These are phyloP conservation scores for Calonectria pseudoturangicola DNA, from an alignment of 2,329 filamentous ascomycete genomes.

Conservation along the genomic window DNA sequence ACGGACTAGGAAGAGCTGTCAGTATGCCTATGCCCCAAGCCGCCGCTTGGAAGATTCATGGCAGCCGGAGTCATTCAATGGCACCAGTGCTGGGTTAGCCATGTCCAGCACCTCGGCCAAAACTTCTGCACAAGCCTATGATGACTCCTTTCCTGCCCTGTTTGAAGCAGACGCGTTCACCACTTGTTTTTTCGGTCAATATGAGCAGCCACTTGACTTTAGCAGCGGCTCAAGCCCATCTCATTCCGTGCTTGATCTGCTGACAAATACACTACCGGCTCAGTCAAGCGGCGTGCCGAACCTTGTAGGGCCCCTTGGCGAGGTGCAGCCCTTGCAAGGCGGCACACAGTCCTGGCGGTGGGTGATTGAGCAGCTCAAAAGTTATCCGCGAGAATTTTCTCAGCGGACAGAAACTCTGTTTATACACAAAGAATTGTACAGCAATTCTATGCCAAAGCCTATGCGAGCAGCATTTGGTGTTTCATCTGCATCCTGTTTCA, in stretches of 20 bases:
- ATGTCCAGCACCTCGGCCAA: neutral
- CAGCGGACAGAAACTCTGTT: neutral
- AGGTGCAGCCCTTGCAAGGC: neutral
- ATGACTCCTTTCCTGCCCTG: too few species aligned
- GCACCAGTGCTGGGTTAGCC: neutral
- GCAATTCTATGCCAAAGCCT: neutral
- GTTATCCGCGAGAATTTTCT: neutral
- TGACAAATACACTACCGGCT: neutral
- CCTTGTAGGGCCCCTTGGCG: constrained; percentile 5
- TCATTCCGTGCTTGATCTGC: neutral
- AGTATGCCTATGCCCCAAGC: neutral
- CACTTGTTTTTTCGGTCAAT: neutral
- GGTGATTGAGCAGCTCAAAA: constrained; percentile 4
- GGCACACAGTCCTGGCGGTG: constrained; percentile 2
- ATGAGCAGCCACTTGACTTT: neutral
- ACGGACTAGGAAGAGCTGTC: neutral
- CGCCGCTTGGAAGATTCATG: neutral
- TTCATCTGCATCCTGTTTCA: neutral
- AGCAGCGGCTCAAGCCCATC: neutral
- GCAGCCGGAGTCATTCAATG: too few species aligned
- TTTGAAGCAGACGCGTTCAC: neutral
- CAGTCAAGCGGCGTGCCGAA: neutral
- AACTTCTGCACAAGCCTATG: neutral
- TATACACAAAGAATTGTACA: neutral
- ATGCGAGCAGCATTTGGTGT: constrained; percentile 5